A percentile compares a stretch with the other conserved stretches of the same genome.
These are phyloP conservation scores for Diaporthe amygdali DNA, from an alignment of 2,329 filamentous ascomycete genomes.

Conservation along the genomic window DNA sequence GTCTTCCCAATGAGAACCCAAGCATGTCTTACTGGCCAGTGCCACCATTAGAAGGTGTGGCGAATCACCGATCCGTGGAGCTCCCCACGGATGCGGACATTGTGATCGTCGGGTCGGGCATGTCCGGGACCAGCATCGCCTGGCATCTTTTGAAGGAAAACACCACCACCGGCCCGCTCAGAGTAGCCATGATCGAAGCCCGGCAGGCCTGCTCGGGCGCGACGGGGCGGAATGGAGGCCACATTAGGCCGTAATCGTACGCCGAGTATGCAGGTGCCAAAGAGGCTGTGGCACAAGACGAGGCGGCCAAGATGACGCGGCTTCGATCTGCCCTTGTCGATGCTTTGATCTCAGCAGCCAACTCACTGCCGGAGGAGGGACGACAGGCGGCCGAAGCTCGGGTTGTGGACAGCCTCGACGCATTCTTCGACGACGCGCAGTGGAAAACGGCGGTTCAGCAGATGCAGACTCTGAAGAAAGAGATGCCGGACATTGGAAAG, in stretches of 20 bases:
- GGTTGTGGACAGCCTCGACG: neutral
- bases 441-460: neutral
- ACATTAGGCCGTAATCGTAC: neutral
- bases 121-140: neutral
- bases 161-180: neutral
- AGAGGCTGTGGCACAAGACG: neutral
- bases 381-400: neutral
- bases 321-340: neutral
- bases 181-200: neutral
- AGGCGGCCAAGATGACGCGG: neutral
- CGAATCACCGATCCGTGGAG: neutral
- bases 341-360: neutral
- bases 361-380: neutral
- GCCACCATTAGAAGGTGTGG: neutral
- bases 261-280: neutral
- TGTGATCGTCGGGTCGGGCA: neutral
- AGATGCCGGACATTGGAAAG: neutral
- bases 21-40: neutral
- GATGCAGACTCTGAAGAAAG: neutral
- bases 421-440: neutral
- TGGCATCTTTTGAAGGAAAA: neutral
- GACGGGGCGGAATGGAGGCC: neutral
- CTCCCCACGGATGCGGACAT: neutral
- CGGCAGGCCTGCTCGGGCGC: conserved; percentile 12
- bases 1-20: neutral